Evolutionary conservation across 176 grass and related monocot species (phyloP).

Genomic region (Avena insularis): DNA sequence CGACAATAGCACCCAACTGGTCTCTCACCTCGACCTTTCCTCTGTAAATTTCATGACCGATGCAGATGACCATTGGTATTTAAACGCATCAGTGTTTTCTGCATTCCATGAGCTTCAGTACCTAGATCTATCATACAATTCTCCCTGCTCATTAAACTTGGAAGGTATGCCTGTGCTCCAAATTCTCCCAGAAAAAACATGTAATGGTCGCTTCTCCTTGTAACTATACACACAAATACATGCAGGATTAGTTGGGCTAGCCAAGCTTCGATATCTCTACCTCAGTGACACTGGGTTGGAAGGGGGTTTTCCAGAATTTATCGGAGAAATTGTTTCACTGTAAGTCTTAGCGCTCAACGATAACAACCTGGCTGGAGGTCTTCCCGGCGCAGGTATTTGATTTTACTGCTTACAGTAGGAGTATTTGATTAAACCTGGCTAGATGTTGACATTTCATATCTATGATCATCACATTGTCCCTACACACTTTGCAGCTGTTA

Average conservation of each 20-base stretch:
- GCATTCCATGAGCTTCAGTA: background rate
- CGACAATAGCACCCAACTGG: background rate
- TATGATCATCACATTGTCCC: background rate
- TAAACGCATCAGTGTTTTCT: background rate
- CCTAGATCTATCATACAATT: background rate
- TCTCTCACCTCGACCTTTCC: background rate
- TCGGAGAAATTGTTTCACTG: background rate
- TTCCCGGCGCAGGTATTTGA: background rate
- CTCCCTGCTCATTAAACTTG: background rate
- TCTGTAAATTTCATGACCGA: background rate
- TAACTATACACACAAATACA: background rate
- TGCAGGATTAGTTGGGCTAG: background rate
- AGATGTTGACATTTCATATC: background rate
- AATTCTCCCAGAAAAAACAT: background rate
- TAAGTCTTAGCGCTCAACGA: background rate
- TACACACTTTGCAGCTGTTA: background rate
- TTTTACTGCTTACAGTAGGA: background rate
- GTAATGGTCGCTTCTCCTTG: background rate
- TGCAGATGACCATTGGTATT: background rate
- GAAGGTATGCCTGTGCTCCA: background rate
- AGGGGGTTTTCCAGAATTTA: background rate
- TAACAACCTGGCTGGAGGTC: background rate
- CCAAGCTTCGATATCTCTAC: conserved; percentile 26
- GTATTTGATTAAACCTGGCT: no score
- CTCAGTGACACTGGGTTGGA: background rate